phyloP scores from a whole-genome alignment of 2,329 filamentous ascomycete genomes.

The Simplicillium aogashimaense region DNA sequence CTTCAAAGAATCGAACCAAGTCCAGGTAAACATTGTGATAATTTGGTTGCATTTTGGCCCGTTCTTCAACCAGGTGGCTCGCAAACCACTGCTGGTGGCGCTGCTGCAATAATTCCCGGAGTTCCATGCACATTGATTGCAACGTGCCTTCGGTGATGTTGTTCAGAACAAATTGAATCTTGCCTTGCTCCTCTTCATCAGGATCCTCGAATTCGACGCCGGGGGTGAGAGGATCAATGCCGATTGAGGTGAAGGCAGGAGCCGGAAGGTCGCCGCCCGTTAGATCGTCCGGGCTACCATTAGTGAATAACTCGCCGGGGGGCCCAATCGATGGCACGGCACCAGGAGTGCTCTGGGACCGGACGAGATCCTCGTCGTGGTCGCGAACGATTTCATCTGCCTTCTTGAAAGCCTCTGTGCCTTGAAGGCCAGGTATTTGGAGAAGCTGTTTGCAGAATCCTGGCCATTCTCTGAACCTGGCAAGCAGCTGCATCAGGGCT shows the following conservation, averaged over 20 bases:
- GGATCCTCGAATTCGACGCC: slow-evolving; percentile 69
- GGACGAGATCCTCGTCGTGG: slow-evolving; percentile 49
- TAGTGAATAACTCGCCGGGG: slow-evolving; percentile 45
- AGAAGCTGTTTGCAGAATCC: slow-evolving; percentile 81
- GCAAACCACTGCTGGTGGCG: slow-evolving; percentile 95
- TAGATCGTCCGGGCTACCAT: slow-evolving; percentile 61
- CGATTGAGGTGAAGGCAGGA: slow-evolving; percentile 68
- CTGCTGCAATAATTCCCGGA: slow-evolving; percentile 67
- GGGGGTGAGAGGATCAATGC: slow-evolving; percentile 58
- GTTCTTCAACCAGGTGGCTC: slow-evolving; percentile 85
- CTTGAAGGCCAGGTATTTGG: slow-evolving; percentile 70
- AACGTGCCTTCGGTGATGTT: slow-evolving; percentile 90
- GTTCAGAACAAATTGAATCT: slow-evolving; percentile 91
- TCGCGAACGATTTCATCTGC: slow-evolving; percentile 72
- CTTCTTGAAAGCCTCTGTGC: slow-evolving; percentile 75
- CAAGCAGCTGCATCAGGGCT: slow-evolving; percentile 79
- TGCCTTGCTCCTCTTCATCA: slow-evolving; percentile 76
- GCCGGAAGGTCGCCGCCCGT: slow-evolving; percentile 47
- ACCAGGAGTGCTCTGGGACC: slow-evolving; percentile 42
- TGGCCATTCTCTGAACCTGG: slow-evolving; percentile 86
- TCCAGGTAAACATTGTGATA: slow-evolving; percentile 91
- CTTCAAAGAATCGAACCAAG: slow-evolving; percentile 72
- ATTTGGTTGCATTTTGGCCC: slow-evolving; percentile 94
- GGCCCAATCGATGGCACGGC: slow-evolving; percentile 24
- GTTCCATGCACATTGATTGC: slow-evolving; percentile 70